Evolutionary conservation across 1,139 yeast species (phyloP), one percentile per base, ranked within the genome.

Genomic region (Geotrichum australiense): DNA sequence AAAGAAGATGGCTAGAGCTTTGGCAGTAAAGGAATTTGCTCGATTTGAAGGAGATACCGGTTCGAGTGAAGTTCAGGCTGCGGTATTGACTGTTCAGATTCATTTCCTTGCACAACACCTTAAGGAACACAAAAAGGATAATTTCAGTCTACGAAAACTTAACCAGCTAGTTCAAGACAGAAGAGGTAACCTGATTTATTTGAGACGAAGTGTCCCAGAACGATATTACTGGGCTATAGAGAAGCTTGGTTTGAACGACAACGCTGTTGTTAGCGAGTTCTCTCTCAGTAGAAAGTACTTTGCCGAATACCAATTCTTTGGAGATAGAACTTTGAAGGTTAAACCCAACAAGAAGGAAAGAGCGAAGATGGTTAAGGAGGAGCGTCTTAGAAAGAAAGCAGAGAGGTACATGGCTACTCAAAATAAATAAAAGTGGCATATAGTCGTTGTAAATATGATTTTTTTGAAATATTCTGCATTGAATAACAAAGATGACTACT

Each of bases 11-110:
- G 85, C 89, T 18, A 66, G 76, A 5, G 63, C 64, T 39, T 62
- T 81, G 45, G 96, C 96, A 0, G 72, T 77, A 42, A 66, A 73
- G 52, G 96, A 87, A 63, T 87, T 91, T 61, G 78, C 76, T 52
- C 73, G 96, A 56, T 72, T 74, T 50, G 86, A 80, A 39, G 96
- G 95, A 39, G 97, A 91, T 59, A 85, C 96, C 0, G 96, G 94
- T 1, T 84, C 95, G 0, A 78, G 95, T 39, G 97, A 89, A 64
- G 96, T 87, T 22, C 96, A 89, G 62, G 96, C 97, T 1, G 97
- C 96, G 2, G 74, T 85, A 23, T 66, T 80, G 65, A 86, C 97
- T 1, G 80, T 85, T 43, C 76, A 76, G 55, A 85, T 91, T 52
- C 86, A 82, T 51, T 80, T 76, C 53, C 70, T 85, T 46, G 85